Conservation (phyloP, 306 rosid genomes). For the Casuarina equisetifolia region DNA sequence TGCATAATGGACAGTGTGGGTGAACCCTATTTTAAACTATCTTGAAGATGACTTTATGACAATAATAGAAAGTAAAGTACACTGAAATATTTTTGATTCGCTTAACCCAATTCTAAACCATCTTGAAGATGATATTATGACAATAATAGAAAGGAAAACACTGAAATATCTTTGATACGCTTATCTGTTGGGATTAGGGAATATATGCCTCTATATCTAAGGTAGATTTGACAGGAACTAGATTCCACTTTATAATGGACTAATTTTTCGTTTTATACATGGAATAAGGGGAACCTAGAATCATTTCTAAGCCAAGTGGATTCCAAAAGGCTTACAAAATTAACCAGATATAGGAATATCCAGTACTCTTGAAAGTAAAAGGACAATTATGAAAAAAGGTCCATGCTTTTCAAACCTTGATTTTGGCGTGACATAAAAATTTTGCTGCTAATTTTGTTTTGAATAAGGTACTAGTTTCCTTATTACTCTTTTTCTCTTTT, state of each 20-base stretch:
- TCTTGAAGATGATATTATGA: not conserved
- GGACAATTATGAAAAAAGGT: slow-evolving; percentile 9
- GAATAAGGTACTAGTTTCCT: slow-evolving; percentile 33
- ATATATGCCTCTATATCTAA: slow-evolving; percentile 27
- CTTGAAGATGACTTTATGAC: not conserved
- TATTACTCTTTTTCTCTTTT: slow-evolving; percentile 18
- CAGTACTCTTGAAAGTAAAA: slow-evolving; percentile 17
- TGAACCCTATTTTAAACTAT: not conserved
- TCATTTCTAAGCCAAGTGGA: slow-evolving; percentile 14
- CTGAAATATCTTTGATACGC: slow-evolving; percentile 7
- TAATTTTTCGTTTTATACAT: slow-evolving; percentile 19
- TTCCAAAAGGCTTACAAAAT: slow-evolving; percentile 24
- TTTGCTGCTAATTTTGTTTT: slow-evolving; percentile 7
- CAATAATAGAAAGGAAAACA: slow-evolving; percentile 4
- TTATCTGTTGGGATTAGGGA: slow-evolving; percentile 14
- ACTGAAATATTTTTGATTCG: slow-evolving; percentile 4
- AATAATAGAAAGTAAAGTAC: slow-evolving; percentile 1
- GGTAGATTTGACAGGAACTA: slow-evolving; percentile 37
- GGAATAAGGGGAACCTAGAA: slow-evolving; percentile 17
- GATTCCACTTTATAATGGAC: slow-evolving; percentile 37
- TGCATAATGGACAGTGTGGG: not conserved
- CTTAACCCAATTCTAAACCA: not conserved
- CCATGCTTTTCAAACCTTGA: slow-evolving; percentile 20
- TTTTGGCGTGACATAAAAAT: slow-evolving; percentile 16
- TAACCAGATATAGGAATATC: slow-evolving; percentile 18